These are phyloP conservation scores for Spencermartinsiella ligniputridi DNA, from an alignment of 1,139 yeast species.

Conservation along the genomic window DNA sequence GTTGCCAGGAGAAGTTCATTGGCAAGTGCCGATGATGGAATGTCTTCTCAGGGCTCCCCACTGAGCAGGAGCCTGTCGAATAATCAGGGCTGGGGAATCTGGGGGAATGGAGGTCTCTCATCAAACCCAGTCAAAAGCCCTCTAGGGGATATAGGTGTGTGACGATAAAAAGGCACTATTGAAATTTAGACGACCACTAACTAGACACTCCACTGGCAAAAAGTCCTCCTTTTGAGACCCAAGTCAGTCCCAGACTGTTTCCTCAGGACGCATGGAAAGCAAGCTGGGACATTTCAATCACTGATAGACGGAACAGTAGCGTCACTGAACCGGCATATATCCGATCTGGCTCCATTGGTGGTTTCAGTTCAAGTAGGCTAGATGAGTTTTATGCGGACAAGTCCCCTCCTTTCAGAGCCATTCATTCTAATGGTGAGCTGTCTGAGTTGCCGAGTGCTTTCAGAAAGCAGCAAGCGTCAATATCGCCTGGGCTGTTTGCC, in stretches of 20 bases:
- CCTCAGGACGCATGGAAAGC: conserved; percentile 1
- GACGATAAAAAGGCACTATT: background rate
- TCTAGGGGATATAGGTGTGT: background rate
- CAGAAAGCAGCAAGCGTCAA: conserved; percentile 3
- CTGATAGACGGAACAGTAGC: background rate
- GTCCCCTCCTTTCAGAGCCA: background rate
- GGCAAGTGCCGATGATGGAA: conserved; percentile 1
- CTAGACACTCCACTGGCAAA: background rate
- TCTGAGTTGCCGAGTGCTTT: background rate
- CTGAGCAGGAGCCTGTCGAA: background rate
- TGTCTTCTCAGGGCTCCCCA: conserved; percentile 1
- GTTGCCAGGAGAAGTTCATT: background rate
- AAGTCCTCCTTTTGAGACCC: background rate
- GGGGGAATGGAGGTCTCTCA: background rate
- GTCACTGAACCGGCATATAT: background rate
- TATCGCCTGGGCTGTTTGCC: conserved; percentile 2
- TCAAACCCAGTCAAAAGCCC: background rate
- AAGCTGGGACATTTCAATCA: background rate
- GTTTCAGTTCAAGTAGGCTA: background rate
- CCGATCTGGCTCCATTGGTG: background rate
- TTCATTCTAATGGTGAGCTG: background rate
- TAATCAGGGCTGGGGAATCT: conserved; percentile 4
- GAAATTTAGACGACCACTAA: background rate
- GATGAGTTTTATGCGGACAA: conserved; percentile 1
- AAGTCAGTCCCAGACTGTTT: background rate